Conservation (phyloP, 257 asterid species). For the Solanum clarkiae region DNA sequence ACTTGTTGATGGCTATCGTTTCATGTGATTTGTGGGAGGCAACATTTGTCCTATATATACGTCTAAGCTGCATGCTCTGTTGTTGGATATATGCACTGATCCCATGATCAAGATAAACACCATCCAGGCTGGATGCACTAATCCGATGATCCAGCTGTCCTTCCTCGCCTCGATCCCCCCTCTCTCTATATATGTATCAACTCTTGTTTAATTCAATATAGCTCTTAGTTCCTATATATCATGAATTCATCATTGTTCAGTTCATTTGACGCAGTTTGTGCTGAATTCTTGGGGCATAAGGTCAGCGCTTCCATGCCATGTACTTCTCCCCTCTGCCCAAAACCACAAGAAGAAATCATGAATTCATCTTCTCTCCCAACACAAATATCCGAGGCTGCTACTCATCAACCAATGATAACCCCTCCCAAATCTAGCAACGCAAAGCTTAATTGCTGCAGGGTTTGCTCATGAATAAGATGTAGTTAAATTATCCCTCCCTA, state of each 20-base stretch:
- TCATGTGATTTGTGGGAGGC: background rate
- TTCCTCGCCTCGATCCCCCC: background rate
- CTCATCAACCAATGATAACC: background rate
- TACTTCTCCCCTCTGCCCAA: background rate
- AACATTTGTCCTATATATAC: background rate
- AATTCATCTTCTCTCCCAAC: background rate
- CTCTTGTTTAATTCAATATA: too few species aligned
- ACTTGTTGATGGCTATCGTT: background rate
- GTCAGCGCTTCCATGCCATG: background rate
- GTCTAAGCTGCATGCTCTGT: background rate
- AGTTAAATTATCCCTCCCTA: background rate
- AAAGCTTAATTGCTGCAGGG: background rate
- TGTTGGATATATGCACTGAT: too few species aligned
- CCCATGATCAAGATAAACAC: too few species aligned
- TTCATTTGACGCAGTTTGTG: constrained; percentile 26
- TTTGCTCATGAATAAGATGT: background rate
- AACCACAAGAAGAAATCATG: background rate
- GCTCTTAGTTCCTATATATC: background rate
- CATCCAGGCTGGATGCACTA: background rate
- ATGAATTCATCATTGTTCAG: constrained; percentile 28
- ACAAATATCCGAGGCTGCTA: background rate
- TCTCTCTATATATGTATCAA: background rate
- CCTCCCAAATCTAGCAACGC: background rate
- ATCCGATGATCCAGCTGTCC: background rate
- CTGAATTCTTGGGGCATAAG: constrained; percentile 21